Percentiles rank a stretch among this genome's conserved stretches.
These are phyloP conservation scores for Erodium moschatum DNA, from an alignment of 441 rosid genomes.

Conservation along the genomic window DNA sequence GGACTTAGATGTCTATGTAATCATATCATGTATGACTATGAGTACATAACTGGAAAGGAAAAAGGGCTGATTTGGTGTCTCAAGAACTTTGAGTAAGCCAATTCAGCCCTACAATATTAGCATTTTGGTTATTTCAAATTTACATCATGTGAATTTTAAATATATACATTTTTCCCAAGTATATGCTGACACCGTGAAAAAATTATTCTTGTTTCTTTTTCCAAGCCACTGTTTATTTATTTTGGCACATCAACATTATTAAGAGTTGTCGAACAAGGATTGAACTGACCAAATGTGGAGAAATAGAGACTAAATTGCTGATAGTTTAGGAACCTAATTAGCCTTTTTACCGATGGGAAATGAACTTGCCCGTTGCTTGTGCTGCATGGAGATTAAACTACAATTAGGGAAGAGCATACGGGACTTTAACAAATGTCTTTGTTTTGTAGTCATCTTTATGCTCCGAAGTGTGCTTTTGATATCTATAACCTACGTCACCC, in stretches of 20 bases:
- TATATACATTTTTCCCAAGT: no score
- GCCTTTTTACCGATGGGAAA: background rate
- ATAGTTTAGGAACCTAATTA: background rate
- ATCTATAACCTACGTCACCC: no score
- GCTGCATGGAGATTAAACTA: no score
- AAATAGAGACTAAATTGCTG: background rate
- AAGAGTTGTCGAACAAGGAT: background rate
- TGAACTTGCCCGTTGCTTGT: no score
- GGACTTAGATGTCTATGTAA: background rate
- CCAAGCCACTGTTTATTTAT: background rate
- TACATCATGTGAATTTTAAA: background rate
- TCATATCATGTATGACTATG: background rate
- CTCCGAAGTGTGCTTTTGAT: no score
- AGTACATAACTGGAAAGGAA: background rate
- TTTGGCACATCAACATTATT: background rate
- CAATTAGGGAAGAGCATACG: no score
- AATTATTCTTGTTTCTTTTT: no score
- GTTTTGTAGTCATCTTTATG: no score
- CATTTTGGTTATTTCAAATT: background rate
- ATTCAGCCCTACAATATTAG: background rate
- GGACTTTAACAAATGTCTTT: no score
- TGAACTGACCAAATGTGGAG: background rate
- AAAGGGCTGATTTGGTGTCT: background rate
- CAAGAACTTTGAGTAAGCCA: background rate
- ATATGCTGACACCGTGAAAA: background rate